Evolutionary conservation across 106 monocot genomes (phyloP), one percentile per base, ranked within the genome.

Genomic region (Apostasia ramifera): DNA sequence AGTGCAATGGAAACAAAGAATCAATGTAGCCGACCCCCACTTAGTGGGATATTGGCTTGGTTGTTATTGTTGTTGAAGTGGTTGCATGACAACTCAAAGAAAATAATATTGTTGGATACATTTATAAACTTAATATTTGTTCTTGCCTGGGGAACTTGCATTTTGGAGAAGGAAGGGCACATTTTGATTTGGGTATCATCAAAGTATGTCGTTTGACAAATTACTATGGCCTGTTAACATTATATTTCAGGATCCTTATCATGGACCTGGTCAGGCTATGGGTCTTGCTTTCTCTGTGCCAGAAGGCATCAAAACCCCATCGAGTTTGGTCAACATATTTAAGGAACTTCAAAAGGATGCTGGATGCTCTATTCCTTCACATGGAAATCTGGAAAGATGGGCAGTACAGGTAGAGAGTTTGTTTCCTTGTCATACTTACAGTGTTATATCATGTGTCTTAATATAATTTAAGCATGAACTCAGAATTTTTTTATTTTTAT

Each of bases 181-280:
- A 50, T 8, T 50, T 50, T 5, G 50, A 8, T 50, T 50, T 55
- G 8, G 7, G 55, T 55, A 13, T 13, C 13, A 5, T 2, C 26
- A 44, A 62, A 6, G 11, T 12, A 37, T 49, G 3, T 65, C 48
- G 7, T 45, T 12, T 47, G n/a, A 26, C 26, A 26, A 26, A 26
- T 26, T 26, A 26, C 26, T 48, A 12, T 47, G 5, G 54, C 5
- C 11, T 51, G 43, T 57, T 55, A 45, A 45, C 9, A 14, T 46
- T 55, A 40, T 68, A 3, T 75, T 62, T 76, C 66, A 94, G 91
- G 95, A 95, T 85, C 91, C 91, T 40, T 95, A 95, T 75, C 95
- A 95, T 79, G 95, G 95, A 15, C 91, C 86, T 70, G 89, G 91
- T 46, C 95, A 95, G 75, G 95, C 95, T 47, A 92, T 95, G 95